Evolutionary conservation across 306 rosid genomes (phyloP).

Genomic region (Acacia acuminata): DNA sequence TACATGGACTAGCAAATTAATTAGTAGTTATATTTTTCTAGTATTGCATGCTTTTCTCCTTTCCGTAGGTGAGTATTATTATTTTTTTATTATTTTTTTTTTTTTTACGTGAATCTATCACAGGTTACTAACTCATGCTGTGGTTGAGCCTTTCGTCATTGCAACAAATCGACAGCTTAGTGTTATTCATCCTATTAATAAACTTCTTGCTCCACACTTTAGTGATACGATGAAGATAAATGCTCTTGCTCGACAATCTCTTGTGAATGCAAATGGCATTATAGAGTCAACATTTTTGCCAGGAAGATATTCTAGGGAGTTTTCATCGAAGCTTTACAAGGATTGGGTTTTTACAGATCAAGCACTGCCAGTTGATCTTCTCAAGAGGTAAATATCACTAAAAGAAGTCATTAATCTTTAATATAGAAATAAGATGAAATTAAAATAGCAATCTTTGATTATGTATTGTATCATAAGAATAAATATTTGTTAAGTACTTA

Average conservation of each 20-base stretch:
- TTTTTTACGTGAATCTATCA: not conserved
- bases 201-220: not conserved
- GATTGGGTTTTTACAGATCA: not conserved
- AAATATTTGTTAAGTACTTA: too few species aligned
- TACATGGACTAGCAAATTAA: too few species aligned
- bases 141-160: not conserved
- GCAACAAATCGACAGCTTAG: not conserved
- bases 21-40: not conserved
- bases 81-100: not conserved
- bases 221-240: conserved; percentile 1
- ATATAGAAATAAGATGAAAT: not conserved
- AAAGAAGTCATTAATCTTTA: not conserved
- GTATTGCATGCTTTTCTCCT: not conserved
- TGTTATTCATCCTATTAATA: not conserved
- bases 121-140: conserved; percentile 1
- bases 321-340: not conserved
- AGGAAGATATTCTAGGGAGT: not conserved
- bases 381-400: not conserved
- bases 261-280: not conserved
- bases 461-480: too few species aligned
- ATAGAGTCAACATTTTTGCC: conserved; percentile 1
- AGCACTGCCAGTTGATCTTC: not conserved
- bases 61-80: not conserved
- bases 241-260: not conserved
- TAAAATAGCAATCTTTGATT: too few species aligned